Base-by-base conservation (phyloP, 2,329 filamentous ascomycete species). In the Trichoderma semiorbis region DNA sequence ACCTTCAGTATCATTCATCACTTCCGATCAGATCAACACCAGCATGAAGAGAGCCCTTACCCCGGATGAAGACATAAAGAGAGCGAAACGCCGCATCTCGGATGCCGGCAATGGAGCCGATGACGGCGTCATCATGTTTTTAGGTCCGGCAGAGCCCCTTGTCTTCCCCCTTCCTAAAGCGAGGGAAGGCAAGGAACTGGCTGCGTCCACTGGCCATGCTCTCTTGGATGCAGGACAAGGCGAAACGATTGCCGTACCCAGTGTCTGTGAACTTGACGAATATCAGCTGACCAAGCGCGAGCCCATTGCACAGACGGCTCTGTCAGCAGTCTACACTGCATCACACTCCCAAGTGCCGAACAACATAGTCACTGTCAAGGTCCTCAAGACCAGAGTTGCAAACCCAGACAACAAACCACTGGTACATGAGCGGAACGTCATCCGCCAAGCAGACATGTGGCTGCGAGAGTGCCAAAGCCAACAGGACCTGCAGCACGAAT, bases 371-470 rank as follows among this genome's bases (percentile, higher is more conserved):
- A 89, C 87, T 1, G 87, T 89, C 78, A 90, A 90, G 75, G 87
- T 90, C 1, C 85, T 90, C 74, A 89, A 89, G 79, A 89, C 88
- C 1, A 80, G 83, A 7, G 77, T 83, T 3, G 75, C 81, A 36
- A 82, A 80, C 55, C 74, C 81, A 3, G 79, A 82, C 57, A 77
- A 82, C 55, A 86, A 85, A 69, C 84, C 85, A 3, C 83, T 84
- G 57, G 84, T 87, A 24, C 83, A 83, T 67, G 87, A 88, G 76
- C 83, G 84, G 69, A 87, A 86, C 72, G 85, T 89, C 57, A 88
- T 90, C 74, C 85, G 84, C 1, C 88, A 90, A 76, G 87, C 88
- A 55, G 86, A 89, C 75, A 86, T 87, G 77, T 90, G 88, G 87
- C 79, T 88, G 73, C 86, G 87, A 73, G 88, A 90, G 76, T 86